Percentiles rank a stretch among this genome's conserved stretches.
These are phyloP conservation scores for Styphnolobium japonicum DNA, from an alignment of 306 rosid genomes.

Conservation along the genomic window DNA sequence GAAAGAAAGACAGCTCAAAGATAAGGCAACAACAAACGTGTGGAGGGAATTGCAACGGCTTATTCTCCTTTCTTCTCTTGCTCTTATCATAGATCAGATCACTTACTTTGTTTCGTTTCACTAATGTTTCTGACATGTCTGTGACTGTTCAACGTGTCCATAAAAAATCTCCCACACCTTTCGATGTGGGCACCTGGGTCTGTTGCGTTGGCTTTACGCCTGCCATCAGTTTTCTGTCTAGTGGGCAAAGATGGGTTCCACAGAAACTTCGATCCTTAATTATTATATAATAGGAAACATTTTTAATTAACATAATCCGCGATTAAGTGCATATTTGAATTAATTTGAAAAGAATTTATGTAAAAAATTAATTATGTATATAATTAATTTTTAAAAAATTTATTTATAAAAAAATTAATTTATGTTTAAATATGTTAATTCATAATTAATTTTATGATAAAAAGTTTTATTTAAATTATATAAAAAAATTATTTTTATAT, in stretches of 20 bases:
- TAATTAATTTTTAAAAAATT: no score
- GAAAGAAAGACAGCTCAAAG: slow-evolving; percentile 33
- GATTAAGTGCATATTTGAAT: no score
- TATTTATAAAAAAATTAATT: no score
- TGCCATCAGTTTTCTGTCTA: neutral
- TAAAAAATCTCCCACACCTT: slow-evolving; percentile 1
- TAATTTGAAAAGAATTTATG: no score
- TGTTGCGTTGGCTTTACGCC: slow-evolving; percentile 27
- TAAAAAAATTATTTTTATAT: no score
- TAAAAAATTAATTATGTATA: no score
- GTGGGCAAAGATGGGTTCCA: neutral
- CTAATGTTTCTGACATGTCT: slow-evolving; percentile 21
- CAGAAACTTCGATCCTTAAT: neutral
- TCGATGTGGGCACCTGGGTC: neutral
- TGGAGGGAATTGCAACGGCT: slow-evolving; percentile 71
- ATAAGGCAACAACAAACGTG: slow-evolving; percentile 69
- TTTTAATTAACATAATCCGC: no score
- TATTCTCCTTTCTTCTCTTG: neutral
- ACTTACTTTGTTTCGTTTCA: neutral
- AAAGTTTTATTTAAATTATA: no score
- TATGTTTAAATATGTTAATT: no score
- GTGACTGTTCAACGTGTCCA: neutral
- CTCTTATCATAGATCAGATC: slow-evolving; percentile 7
- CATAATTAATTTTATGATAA: no score
- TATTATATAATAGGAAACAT: no score